These are phyloP conservation scores for Citrullus mucosospermus DNA, from an alignment of 306 rosid species.

Conservation along the genomic window DNA sequence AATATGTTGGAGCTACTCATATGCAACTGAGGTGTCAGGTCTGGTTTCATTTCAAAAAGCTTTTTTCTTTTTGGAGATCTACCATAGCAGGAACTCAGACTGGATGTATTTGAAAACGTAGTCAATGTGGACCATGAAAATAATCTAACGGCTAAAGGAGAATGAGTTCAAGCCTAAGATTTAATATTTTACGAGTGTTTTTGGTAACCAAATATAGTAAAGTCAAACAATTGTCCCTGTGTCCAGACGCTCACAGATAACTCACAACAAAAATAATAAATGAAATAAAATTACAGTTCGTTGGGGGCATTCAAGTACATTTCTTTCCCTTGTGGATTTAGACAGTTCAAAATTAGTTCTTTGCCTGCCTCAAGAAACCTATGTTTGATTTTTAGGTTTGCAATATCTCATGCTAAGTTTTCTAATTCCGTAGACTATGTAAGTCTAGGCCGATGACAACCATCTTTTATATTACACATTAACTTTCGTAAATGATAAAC, in stretches of 20 bases:
- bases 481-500: neutral
- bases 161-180: no score
- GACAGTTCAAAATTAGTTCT: neutral
- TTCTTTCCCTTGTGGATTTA: neutral
- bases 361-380: neutral
- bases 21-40: constrained; percentile 76
- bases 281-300: neutral
- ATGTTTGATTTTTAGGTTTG: neutral
- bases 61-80: neutral
- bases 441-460: neutral
- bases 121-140: neutral
- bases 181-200: no score
- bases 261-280: neutral
- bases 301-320: neutral
- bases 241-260: no score
- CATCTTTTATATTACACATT: neutral
- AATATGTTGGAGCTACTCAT: constrained; percentile 71
- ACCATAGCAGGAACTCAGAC: neutral
- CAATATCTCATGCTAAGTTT: neutral
- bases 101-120: neutral
- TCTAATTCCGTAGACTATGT: neutral
- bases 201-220: no score
- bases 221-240: no score
- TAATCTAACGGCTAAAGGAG: no score
- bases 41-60: neutral